Conservation (phyloP, 2,329 filamentous ascomycete species). For the Trichophyton simii region DNA sequence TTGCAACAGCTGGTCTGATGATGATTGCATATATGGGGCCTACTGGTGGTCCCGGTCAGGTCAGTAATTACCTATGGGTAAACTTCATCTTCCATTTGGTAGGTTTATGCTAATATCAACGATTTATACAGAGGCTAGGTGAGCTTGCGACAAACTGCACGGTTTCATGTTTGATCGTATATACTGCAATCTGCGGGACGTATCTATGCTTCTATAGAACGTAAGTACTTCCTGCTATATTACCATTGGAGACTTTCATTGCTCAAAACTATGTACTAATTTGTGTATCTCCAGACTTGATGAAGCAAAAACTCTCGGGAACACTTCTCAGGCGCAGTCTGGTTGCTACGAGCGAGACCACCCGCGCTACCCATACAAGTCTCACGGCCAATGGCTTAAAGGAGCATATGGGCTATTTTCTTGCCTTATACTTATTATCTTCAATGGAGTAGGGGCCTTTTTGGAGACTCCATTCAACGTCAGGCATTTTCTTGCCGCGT, state of each 20-base stretch:
- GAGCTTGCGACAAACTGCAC: slow-evolving; percentile 30
- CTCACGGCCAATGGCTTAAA: slow-evolving; percentile 19
- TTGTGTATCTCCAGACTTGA: slow-evolving; percentile 21
- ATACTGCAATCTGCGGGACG: slow-evolving; percentile 29
- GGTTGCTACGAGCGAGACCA: slow-evolving; percentile 16
- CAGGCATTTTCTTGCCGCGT: slow-evolving; percentile 28
- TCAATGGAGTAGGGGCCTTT: slow-evolving; percentile 15
- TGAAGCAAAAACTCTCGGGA: slow-evolving; percentile 29
- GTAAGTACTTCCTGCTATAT: slow-evolving; percentile 15
- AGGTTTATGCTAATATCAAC: slow-evolving; percentile 4
- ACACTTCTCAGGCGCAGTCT: slow-evolving; percentile 22
- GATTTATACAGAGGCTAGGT: slow-evolving; percentile 21
- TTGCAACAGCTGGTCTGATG: slow-evolving; percentile 30
- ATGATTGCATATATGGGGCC: slow-evolving; percentile 31
- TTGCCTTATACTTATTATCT: slow-evolving; percentile 15
- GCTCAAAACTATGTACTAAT: neutral
- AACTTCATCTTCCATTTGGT: slow-evolving; percentile 3
- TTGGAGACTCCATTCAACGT: slow-evolving; percentile 23
- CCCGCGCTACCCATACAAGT: slow-evolving; percentile 20
- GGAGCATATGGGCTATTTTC: slow-evolving; percentile 18
- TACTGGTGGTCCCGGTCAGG: slow-evolving; percentile 25
- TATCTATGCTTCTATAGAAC: slow-evolving; percentile 26
- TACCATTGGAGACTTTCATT: neutral
- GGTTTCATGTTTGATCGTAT: slow-evolving; percentile 32
- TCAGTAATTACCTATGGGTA: slow-evolving; percentile 15